These are phyloP conservation scores for Daldinia concentrica DNA, from an alignment of 495 filamentous ascomycete genomes.

Conservation along the genomic window DNA sequence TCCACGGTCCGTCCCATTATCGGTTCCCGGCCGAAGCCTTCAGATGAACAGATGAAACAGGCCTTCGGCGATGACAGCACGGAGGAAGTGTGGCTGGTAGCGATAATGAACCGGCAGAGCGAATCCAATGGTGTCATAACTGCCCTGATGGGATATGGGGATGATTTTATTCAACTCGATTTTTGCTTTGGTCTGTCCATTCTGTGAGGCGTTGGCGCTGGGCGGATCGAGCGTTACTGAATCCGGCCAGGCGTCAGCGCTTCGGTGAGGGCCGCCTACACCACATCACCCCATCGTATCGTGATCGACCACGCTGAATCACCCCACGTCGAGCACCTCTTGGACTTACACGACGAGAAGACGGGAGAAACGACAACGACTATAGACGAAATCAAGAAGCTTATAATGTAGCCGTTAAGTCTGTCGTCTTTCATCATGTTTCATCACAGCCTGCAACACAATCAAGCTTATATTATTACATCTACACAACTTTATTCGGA, in stretches of 20 bases:
- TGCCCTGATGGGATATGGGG: constrained; percentile 13
- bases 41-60: constrained; percentile 23
- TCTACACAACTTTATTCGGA: constrained; percentile 14
- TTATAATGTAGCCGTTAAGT: constrained; percentile 38
- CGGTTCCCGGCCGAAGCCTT: constrained; percentile 1
- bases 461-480: constrained; percentile 26
- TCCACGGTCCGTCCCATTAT: not conserved
- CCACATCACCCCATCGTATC: constrained; percentile 39
- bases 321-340: constrained; percentile 23
- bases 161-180: constrained; percentile 30
- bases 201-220: constrained; percentile 7
- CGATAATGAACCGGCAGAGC: constrained; percentile 39
- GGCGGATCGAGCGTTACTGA: constrained; percentile 28
- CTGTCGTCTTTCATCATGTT: constrained; percentile 28
- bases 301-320: constrained; percentile 31
- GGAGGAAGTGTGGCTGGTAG: constrained; percentile 22
- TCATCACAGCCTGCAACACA: constrained; percentile 38
- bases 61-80: constrained; percentile 32
- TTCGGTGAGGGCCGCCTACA: constrained; percentile 33
- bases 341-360: constrained; percentile 33
- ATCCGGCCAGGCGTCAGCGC: constrained; percentile 35
- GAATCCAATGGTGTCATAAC: constrained; percentile 23
- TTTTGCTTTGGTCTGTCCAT: constrained; percentile 33
- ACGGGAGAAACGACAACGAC: constrained; percentile 11
- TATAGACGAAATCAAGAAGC: constrained; percentile 23